phyloP scores from a whole-genome alignment of 768 basidiomycete species.

The Hygrophoropsis aurantiaca region DNA sequence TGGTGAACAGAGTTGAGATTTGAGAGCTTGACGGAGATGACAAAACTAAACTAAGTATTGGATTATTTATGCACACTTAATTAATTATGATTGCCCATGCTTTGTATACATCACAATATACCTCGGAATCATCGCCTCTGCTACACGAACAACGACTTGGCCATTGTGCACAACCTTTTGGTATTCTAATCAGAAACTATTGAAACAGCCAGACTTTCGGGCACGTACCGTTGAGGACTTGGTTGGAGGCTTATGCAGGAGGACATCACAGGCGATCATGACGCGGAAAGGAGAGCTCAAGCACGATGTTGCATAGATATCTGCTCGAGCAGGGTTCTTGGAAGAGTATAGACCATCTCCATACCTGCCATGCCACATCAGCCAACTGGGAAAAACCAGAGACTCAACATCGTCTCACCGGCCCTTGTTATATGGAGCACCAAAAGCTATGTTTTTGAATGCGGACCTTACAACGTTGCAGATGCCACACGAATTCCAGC shows the following conservation, averaged over 20 bases:
- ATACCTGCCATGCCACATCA: constrained; percentile 36
- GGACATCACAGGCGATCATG: constrained; percentile 58
- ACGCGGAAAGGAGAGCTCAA: constrained; percentile 66
- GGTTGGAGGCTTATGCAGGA: constrained; percentile 33
- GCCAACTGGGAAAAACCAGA: constrained; percentile 7
- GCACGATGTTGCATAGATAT: constrained; percentile 64
- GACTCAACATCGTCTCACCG: constrained; percentile 38
- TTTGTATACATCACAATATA: constrained; percentile 60
- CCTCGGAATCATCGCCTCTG: constrained; percentile 58
- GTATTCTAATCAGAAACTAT: constrained; percentile 24
- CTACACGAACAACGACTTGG: constrained; percentile 50
- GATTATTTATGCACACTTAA: no score
- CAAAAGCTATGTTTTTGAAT: constrained; percentile 60
- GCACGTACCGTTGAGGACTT: constrained; percentile 23
- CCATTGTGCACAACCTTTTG: constrained; percentile 46
- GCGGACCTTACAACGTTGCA: constrained; percentile 58
- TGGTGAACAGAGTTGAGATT: no score
- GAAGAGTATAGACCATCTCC: constrained; percentile 67
- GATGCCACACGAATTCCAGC: constrained; percentile 64
- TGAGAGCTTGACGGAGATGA: no score
- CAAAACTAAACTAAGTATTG: no score
- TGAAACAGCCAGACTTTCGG: constrained; percentile 12
- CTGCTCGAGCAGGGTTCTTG: constrained; percentile 56
- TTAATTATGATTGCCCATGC: constrained; percentile 21
- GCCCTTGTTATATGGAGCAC: constrained; percentile 49